Evolutionary conservation across 2,329 filamentous ascomycete species (phyloP), one percentile per base, ranked within the genome.

Genomic region (Colletotrichum ledebouriae): DNA sequence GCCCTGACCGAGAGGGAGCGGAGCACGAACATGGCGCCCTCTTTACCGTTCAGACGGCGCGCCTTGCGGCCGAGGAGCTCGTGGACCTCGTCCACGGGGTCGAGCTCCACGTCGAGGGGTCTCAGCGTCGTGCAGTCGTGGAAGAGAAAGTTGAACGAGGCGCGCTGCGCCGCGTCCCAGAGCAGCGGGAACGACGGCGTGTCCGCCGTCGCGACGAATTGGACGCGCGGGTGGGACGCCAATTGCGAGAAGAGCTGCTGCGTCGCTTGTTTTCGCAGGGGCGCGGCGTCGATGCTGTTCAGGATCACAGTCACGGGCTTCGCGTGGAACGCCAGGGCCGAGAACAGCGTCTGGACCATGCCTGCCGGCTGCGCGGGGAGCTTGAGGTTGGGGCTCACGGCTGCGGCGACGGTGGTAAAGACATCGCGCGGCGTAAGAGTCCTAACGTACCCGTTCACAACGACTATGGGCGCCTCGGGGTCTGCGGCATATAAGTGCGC

Each of bases 41-140:
- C 95, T 76, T 94, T 92, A 52, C 96, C 96, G 61, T 94, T 94
- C 7, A 95, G 87, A 47, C 93, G 89, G 59, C 92, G 86, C 22
- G 93, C 90, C 73, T 90, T 94, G 61, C 94, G 89, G 53, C 94
- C 94, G 0, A 98, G 87, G 0, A 98, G 86, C 74, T 93, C 90
- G 77, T 97, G 93, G 13, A 98, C 94, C 71, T 94, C 92, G 77
- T 98, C 94, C 3, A 98, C 94, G 2, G 93, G 89, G 74, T 97
- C 93, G 7, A 94, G 82, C 77, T 97, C 94, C 3, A 62, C 77
- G 11, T 86, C 83, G 73, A 92, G 93, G 0, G 93, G 86, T 0
- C 87, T 85, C 76, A 97, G 98, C 0, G 96, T 98, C 1, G 96
- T 98, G 74, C 92, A 92, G 81, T 99, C 94, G 81, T 99, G 96